Percentiles rank a stretch among this genome's conserved stretches.
These are phyloP conservation scores for Rhizophora apiculata DNA, from an alignment of 345 rosid genomes.

Conservation along the genomic window DNA sequence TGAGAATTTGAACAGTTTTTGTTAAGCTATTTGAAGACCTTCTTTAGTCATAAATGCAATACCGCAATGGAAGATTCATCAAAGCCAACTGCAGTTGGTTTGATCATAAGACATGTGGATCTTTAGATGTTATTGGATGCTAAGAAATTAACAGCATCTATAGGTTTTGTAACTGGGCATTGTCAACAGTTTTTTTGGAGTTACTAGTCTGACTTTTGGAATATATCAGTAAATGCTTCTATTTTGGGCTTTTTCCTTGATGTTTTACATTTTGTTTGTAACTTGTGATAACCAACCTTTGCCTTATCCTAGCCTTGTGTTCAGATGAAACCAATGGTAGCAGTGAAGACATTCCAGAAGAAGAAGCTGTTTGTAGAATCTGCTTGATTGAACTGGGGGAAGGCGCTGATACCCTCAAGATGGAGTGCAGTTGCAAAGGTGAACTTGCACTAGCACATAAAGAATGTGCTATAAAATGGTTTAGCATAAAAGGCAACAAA, in stretches of 20 bases:
- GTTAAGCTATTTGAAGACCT: not conserved
- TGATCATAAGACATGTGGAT: too few relatives aligned
- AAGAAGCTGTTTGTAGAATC: constrained; percentile 93
- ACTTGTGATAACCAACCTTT: constrained; percentile 48
- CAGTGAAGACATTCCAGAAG: constrained; percentile 82
- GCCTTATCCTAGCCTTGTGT: constrained; percentile 66
- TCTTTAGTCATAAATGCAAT: not conserved
- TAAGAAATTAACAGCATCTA: too few relatives aligned
- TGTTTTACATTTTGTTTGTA: constrained; percentile 7
- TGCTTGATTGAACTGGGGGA: constrained; percentile 81
- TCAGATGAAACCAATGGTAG: constrained; percentile 57
- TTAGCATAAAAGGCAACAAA: constrained; percentile 93
- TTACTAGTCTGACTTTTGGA: not conserved
- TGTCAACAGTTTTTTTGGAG: not conserved
- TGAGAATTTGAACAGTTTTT: not conserved
- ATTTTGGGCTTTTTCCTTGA: constrained; percentile 10
- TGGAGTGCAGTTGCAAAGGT: constrained; percentile 98
- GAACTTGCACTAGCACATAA: constrained; percentile 87
- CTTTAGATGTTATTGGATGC: too few relatives aligned
- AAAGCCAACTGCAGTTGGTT: too few relatives aligned
- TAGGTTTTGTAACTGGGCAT: too few relatives aligned
- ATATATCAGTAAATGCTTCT: constrained; percentile 5
- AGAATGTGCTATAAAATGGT: constrained; percentile 94
- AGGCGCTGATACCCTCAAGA: constrained; percentile 79
- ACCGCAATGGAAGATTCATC: too few relatives aligned